Conservation (phyloP, 192 early-diverging fungal genomes). For the Rhizoclosmatium globosum region DNA sequence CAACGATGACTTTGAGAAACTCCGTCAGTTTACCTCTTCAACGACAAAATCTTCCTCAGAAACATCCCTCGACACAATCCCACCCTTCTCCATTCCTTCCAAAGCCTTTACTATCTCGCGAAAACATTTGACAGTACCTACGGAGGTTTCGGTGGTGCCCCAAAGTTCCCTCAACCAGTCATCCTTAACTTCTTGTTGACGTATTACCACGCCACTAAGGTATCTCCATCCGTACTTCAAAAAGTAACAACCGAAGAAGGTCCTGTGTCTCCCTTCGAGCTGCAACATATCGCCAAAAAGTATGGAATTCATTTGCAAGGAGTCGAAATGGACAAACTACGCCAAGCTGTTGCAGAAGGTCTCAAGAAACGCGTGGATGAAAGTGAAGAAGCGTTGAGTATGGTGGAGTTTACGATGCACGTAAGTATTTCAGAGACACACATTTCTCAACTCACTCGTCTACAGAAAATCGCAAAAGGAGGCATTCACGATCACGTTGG, state of each 20-base stretch:
- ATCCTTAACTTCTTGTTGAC: slow-evolving; percentile 62
- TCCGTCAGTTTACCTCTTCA: slow-evolving; percentile 30
- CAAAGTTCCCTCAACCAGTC: slow-evolving; percentile 71
- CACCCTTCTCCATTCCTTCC: slow-evolving; percentile 31
- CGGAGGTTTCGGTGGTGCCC: slow-evolving; percentile 67
- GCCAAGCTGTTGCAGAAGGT: neutral
- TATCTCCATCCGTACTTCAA: neutral
- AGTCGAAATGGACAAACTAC: neutral
- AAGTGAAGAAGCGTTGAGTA: slow-evolving; percentile 37
- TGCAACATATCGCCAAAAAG: slow-evolving; percentile 21
- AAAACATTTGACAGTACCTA: slow-evolving; percentile 50
- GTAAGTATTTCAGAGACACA: slow-evolving; percentile 6
- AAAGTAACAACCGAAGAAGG: neutral
- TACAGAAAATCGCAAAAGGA: slow-evolving; percentile 38
- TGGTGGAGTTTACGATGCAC: slow-evolving; percentile 49
- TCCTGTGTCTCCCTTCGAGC: neutral
- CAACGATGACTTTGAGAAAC: slow-evolving; percentile 48
- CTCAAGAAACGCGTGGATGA: slow-evolving; percentile 9
- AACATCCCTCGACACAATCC: slow-evolving; percentile 8
- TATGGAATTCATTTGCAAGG: slow-evolving; percentile 34
- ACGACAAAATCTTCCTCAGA: neutral
- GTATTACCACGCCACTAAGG: slow-evolving; percentile 44
- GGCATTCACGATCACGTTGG: slow-evolving; percentile 58
- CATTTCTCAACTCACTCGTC: neutral
- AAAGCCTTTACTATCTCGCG: slow-evolving; percentile 50